These are phyloP conservation scores for Fusarium albosuccineum DNA, from an alignment of 2,329 filamentous ascomycete genomes.

Conservation along the genomic window DNA sequence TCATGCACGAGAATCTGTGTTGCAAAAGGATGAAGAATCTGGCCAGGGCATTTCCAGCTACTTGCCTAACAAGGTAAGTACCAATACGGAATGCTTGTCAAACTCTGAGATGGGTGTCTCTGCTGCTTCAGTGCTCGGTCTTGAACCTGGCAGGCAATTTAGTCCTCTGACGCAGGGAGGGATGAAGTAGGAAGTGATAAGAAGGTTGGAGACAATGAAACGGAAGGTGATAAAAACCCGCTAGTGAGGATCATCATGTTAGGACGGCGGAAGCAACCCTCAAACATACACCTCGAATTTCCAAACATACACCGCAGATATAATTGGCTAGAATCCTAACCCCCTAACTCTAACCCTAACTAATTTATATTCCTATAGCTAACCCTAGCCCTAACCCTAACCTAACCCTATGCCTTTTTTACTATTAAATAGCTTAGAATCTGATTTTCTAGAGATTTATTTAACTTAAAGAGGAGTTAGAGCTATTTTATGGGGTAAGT, in stretches of 20 bases:
- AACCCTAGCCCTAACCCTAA: too few relatives aligned
- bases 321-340: too few relatives aligned
- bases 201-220: neutral
- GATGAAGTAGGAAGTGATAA: slow-evolving; percentile 19
- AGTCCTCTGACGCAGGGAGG: slow-evolving; percentile 7
- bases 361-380: too few relatives aligned
- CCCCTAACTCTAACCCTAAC: too few relatives aligned
- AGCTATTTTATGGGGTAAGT: too few relatives aligned
- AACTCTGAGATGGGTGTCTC: slow-evolving; percentile 29
- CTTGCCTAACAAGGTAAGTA: slow-evolving; percentile 36
- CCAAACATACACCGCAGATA: too few relatives aligned
- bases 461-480: too few relatives aligned
- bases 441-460: too few relatives aligned
- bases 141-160: slow-evolving; percentile 26
- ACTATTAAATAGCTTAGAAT: too few relatives aligned
- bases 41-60: slow-evolving; percentile 9
- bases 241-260: neutral
- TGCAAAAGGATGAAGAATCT: slow-evolving; percentile 10
- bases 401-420: too few relatives aligned
- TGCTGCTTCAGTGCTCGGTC: slow-evolving; percentile 27
- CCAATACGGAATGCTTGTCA: slow-evolving; percentile 23
- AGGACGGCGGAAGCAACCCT: too few relatives aligned
- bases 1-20: slow-evolving; percentile 2
- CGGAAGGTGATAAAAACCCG: slow-evolving; percentile 6
- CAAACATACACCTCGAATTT: too few relatives aligned